phyloP scores from a whole-genome alignment of 2,329 filamentous ascomycete species.

The Stemphylium beticola region DNA sequence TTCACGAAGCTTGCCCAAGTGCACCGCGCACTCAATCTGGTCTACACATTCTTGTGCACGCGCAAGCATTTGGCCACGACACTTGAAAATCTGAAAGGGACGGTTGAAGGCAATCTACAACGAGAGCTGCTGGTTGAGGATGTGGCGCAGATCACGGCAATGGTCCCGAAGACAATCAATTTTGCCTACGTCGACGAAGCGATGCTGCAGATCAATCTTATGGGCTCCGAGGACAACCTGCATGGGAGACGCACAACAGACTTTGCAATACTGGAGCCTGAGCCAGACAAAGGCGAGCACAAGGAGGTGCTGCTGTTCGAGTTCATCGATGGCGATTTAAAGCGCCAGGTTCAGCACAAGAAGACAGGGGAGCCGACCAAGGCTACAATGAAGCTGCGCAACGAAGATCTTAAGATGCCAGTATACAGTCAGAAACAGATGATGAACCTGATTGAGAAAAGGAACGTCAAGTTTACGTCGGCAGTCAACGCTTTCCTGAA shows the following conservation, averaged over 20 bases:
- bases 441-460: constrained; percentile 84
- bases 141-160: constrained; percentile 78
- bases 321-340: constrained; percentile 89
- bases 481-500: constrained; percentile 81
- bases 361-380: constrained; percentile 76
- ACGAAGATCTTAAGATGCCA: constrained; percentile 88
- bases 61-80: constrained; percentile 92
- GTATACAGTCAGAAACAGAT: constrained; percentile 93
- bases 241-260: constrained; percentile 62
- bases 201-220: constrained; percentile 79
- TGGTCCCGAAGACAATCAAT: constrained; percentile 78
- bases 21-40: constrained; percentile 85
- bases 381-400: constrained; percentile 69
- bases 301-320: constrained; percentile 86
- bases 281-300: constrained; percentile 51
- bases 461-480: constrained; percentile 81
- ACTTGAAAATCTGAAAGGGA: constrained; percentile 82
- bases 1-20: constrained; percentile 77
- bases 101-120: constrained; percentile 84
- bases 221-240: constrained; percentile 71
- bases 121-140: constrained; percentile 74
- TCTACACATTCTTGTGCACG: constrained; percentile 94
- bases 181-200: constrained; percentile 88
- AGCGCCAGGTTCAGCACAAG: constrained; percentile 73
- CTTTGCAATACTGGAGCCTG: constrained; percentile 43